Percentiles rank a stretch among this genome's conserved stretches.
Conservation (phyloP, 2,329 filamentous ascomycete species). For the Clarireedia monteithiana region DNA sequence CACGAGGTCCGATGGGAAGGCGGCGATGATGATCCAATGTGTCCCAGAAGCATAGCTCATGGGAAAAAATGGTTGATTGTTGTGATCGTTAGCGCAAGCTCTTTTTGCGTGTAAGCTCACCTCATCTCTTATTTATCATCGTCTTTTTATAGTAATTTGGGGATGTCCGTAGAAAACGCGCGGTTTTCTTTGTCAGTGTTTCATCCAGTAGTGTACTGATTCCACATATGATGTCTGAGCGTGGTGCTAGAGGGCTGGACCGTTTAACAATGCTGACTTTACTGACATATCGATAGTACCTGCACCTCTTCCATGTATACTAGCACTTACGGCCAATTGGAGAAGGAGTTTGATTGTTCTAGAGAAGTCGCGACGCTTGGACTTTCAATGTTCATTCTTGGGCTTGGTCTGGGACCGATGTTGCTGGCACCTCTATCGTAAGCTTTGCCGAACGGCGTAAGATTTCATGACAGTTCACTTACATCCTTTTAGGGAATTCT, state of each 20-base stretch:
- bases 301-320: slow-evolving; percentile 87
- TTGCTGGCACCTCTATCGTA: slow-evolving; percentile 45
- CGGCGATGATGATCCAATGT: slow-evolving; percentile 61
- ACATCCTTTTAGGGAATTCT: slow-evolving; percentile 47
- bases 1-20: slow-evolving; percentile 72
- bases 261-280: background rate
- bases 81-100: slow-evolving; percentile 62
- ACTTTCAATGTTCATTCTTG: slow-evolving; percentile 74
- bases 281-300: slow-evolving; percentile 44
- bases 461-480: background rate
- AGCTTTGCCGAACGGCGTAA: slow-evolving; percentile 23
- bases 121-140: slow-evolving; percentile 7
- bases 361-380: slow-evolving; percentile 70
- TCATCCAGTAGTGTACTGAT: background rate
- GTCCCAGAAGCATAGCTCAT: slow-evolving; percentile 60
- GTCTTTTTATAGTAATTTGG: background rate
- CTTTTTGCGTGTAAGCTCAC: slow-evolving; percentile 70
- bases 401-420: slow-evolving; percentile 53
- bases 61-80: slow-evolving; percentile 75
- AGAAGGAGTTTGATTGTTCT: slow-evolving; percentile 64
- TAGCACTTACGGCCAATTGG: slow-evolving; percentile 70
- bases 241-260: background rate
- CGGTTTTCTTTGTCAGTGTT: background rate
- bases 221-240: background rate
- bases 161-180: background rate